A percentile compares a stretch with the other conserved stretches of the same genome.
Conservation (phyloP, 768 basidiomycete genomes). For the Tubosaeta sp. region DNA sequence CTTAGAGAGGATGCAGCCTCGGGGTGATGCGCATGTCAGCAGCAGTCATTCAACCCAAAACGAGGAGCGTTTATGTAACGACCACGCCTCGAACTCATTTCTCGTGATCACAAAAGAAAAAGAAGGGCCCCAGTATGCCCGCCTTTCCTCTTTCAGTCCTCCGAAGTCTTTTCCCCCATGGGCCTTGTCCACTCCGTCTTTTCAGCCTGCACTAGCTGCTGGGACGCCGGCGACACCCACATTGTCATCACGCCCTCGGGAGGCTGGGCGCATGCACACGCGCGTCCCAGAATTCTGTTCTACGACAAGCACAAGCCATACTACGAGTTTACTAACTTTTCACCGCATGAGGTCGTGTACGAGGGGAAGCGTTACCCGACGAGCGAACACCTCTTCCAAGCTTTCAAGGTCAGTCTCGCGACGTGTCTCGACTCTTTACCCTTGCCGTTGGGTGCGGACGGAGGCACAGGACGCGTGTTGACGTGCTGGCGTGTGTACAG, state of each 20-base stretch:
- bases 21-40: no score
- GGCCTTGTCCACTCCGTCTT: conserved; percentile 16
- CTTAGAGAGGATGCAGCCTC: no score
- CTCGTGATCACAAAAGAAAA: background rate
- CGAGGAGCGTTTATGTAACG: background rate
- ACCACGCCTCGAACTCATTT: conserved; percentile 16
- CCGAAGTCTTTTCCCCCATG: conserved; percentile 8
- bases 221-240: conserved; percentile 28
- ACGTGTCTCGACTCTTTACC: no score
- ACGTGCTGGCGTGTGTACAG: conserved; percentile 28
- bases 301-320: conserved; percentile 62
- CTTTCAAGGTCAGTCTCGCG: conserved; percentile 52
- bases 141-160: background rate
- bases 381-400: conserved; percentile 75
- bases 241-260: conserved; percentile 23
- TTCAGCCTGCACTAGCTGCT: conserved; percentile 18
- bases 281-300: conserved; percentile 43
- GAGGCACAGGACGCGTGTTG: background rate
- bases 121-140: conserved; percentile 8
- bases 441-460: background rate
- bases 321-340: conserved; percentile 74
- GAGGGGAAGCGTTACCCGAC: conserved; percentile 65
- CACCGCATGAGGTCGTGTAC: conserved; percentile 61
- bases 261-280: conserved; percentile 23
- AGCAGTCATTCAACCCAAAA: no score